Percentiles rank a stretch among this genome's conserved stretches.
Evolutionary conservation across 441 rosid species (phyloP).

Genomic region (Populus hybrid): DNA sequence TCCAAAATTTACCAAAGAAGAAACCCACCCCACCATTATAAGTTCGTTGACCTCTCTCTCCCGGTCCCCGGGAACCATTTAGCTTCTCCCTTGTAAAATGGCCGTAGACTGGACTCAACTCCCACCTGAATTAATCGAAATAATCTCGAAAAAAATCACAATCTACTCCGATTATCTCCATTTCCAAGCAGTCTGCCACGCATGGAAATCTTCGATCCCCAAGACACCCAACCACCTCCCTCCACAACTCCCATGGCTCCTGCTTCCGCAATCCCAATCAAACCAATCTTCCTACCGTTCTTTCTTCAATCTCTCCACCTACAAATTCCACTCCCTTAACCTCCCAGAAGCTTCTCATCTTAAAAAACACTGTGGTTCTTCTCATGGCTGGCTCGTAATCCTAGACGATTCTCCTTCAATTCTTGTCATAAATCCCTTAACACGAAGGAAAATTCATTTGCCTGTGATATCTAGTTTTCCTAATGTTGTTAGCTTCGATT

Average conservation of each 20-base stretch:
- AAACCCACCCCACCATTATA: not conserved
- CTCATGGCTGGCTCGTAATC: constrained; percentile 57
- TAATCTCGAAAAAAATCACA: constrained; percentile 33
- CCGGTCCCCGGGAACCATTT: not conserved
- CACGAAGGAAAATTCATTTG: constrained; percentile 37
- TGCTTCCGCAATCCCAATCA: constrained; percentile 40
- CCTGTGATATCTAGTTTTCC: constrained; percentile 56
- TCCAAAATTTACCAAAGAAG: not conserved
- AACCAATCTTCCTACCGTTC: constrained; percentile 28
- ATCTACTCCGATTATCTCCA: constrained; percentile 47
- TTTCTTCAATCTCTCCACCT: constrained; percentile 43
- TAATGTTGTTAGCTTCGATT: constrained; percentile 41
- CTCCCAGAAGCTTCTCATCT: constrained; percentile 33
- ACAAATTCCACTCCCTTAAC: constrained; percentile 33
- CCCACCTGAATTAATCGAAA: constrained; percentile 41
- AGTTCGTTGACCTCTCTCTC: not conserved
- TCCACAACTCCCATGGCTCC: constrained; percentile 63
- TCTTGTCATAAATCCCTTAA: constrained; percentile 46
- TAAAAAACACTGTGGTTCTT: constrained; percentile 56
- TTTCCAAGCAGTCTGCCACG: constrained; percentile 39
- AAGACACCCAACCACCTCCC: constrained; percentile 43
- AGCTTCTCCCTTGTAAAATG: constrained; percentile 19
- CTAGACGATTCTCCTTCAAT: constrained; percentile 46
- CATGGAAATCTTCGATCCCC: constrained; percentile 39
- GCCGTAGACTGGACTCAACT: constrained; percentile 51